Evolutionary conservation across 2,329 filamentous ascomycete genomes (phyloP), one percentile per base, ranked within the genome.

Genomic region (Calonectria henricotiae): DNA sequence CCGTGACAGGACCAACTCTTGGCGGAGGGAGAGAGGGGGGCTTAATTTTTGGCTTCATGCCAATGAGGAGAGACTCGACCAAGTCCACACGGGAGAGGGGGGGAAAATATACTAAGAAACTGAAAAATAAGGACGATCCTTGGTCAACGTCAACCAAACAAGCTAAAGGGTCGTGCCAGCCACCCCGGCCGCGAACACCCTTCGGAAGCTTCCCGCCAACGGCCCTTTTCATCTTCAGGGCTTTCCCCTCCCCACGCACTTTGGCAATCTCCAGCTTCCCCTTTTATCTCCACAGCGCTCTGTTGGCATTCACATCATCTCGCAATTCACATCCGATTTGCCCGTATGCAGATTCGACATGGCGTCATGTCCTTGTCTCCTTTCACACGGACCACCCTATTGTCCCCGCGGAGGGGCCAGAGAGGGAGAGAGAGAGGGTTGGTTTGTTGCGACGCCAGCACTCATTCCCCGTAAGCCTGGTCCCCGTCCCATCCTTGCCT

Each of bases 141-240:
- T 35, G 35, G 17, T 30, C 39, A 51, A 39, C 44, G 35, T 37
- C 30, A 49, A 51, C 47, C 43, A 27, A 51, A 61, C 55, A 30
- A 37, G 46, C 62, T 63, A 41, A 44, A 54, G 54, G 69, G 58
- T 64, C 27, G 46, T 58, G 30, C 47, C 20, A 44, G 71, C 65
- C 73, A 71, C 73, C 71, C 74, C 64, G 32, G 69, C 71, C 67
- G 73, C 63, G 74, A 77, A 76, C 72, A 61, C 73, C 32, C 74
- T 73, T 61, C 75, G 75, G 75, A 76, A 74, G 70, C 73, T 49
- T 71, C 72, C 70, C 69, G 73, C 64, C 63, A 64, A 54, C 46
- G 15, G 30, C 23, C 51, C 41, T 35, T 43, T 43, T 54, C 51
- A 30, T 27, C 30, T 54, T 44, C 46, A 30, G 44, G 44, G 44